Base-by-base conservation (phyloP, 331 rosid species). In the Phaseolus coccineus region DNA sequence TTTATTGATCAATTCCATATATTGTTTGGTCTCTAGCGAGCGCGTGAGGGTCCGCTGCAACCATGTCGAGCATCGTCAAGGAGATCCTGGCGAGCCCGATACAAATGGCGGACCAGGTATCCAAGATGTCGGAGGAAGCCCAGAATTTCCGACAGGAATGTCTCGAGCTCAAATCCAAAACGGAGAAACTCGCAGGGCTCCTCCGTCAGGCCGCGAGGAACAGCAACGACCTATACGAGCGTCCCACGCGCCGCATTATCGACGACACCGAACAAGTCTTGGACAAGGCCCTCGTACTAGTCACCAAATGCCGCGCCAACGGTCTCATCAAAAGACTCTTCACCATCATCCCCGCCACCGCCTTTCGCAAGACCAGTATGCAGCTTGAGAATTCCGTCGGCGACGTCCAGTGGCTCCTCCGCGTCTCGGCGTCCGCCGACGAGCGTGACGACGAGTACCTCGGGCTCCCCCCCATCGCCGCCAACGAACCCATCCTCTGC, bases 51-150 rank as follows among this genome's bases (percentile, higher is more conserved):
- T 68, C 73, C 73, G 74, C 57, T 69, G 40, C 39, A 69, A 69
- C 0, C 24, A 92, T 90, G 97, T 80, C 95, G 83, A 86, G 90
- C 76, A 85, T 89, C 67, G 93, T 90, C 72, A 92, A 90, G 87
- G 97, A 92, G 76, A 90, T 90, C 91, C 87, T 92, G 83, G 92
- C 94, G 57, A 62, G 91, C 85, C 93, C 96, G 33, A 90, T 90
- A 65, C 97, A 92, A 74, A 76, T 90, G 86, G 94, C 96, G 15
- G 97, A 92, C 88, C 92, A 86, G 74, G 81, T 92, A 6, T 76
- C 85, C 3, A 90, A 92, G 81, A 22, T 85, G 14, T 81, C 96
- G 0, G 96, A 92, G 1, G 88, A 79, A 16, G 94, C 82, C 4
- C 89, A 84, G 27, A 81, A 86, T 7, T 87, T 87, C 82, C 86